phyloP scores from a whole-genome alignment of 768 basidiomycete genomes.

The Hemileccinum rubropunctum region DNA sequence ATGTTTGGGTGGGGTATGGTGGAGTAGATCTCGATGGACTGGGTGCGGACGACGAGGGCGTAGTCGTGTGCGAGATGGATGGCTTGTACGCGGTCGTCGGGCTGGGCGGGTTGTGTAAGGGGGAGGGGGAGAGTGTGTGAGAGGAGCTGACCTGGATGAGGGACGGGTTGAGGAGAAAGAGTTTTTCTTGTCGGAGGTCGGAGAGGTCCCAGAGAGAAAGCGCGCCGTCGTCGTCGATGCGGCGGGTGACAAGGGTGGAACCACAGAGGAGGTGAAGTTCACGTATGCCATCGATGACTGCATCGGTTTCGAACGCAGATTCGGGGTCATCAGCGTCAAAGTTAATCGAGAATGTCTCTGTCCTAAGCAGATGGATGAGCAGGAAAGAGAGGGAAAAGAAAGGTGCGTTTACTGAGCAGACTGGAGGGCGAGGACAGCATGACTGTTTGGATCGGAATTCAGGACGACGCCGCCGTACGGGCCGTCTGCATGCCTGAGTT shows the following conservation, averaged over 20 bases:
- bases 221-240: conserved; percentile 24
- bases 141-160: conserved; percentile 29
- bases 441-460: conserved; percentile 38
- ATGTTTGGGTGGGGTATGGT: conserved; percentile 25
- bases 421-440: conserved; percentile 42
- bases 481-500: conserved; percentile 29
- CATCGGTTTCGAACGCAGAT: conserved; percentile 35
- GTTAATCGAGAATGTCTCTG: conserved; percentile 43
- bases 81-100: conserved; percentile 41
- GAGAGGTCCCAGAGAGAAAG: conserved; percentile 38
- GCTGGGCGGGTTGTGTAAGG: conserved; percentile 1
- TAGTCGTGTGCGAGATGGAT: conserved; percentile 42
- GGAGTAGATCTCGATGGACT: conserved; percentile 43
- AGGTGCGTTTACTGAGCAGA: conserved; percentile 37
- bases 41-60: conserved; percentile 44
- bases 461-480: conserved; percentile 44
- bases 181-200: conserved; percentile 25
- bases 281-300: conserved; percentile 31
- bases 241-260: conserved; percentile 38
- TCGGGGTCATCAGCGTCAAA: conserved; percentile 35
- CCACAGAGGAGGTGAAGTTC: conserved; percentile 37
- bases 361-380: conserved; percentile 22
- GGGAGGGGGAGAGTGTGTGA: neutral
- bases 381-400: neutral
- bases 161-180: conserved; percentile 37